phyloP scores from a whole-genome alignment of 2,329 filamentous ascomycete genomes.

The Mycosphaerella sp. region DNA sequence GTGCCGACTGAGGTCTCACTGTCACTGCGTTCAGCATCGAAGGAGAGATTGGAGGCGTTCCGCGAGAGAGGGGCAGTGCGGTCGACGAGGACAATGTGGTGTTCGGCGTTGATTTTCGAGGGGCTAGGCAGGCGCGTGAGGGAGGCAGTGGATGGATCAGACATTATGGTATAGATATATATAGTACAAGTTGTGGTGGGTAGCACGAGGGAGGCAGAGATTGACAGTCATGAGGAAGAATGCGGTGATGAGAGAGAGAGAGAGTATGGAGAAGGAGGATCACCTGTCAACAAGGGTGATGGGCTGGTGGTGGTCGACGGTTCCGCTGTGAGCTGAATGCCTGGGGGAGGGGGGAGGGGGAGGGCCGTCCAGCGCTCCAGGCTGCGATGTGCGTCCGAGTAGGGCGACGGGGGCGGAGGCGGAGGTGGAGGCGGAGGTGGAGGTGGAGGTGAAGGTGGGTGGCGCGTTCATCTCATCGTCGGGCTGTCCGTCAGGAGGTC shows the following conservation, averaged over 20 bases:
- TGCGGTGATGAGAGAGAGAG: conserved; percentile 1
- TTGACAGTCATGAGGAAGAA: not conserved
- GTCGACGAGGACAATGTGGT: conserved; percentile 65
- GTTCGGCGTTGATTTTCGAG: conserved; percentile 34
- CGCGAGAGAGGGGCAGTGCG: conserved; percentile 32
- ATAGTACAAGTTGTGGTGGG: not conserved
- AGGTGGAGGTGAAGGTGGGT: not conserved
- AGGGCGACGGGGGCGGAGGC: no score
- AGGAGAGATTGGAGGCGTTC: conserved; percentile 12
- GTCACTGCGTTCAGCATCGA: conserved; percentile 28
- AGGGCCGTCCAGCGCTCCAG: conserved; percentile 15
- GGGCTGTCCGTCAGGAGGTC: not conserved
- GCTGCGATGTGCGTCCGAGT: conserved; percentile 6
- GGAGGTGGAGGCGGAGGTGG: not conserved
- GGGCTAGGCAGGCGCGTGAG: conserved; percentile 23
- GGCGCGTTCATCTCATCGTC: not conserved
- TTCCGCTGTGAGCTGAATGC: conserved; percentile 7
- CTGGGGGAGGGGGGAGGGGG: conserved; percentile 6
- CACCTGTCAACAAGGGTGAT: conserved; percentile 26
- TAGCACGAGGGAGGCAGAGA: not conserved
- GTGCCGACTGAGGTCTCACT: conserved; percentile 23
- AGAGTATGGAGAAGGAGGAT: conserved; percentile 10
- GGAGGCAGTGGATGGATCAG: conserved; percentile 22
- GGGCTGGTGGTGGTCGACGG: conserved; percentile 12
- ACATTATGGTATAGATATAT: conserved; percentile 20